Base-by-base conservation (phyloP, 345 rosid genomes). In the Lumnitzera racemosa region DNA sequence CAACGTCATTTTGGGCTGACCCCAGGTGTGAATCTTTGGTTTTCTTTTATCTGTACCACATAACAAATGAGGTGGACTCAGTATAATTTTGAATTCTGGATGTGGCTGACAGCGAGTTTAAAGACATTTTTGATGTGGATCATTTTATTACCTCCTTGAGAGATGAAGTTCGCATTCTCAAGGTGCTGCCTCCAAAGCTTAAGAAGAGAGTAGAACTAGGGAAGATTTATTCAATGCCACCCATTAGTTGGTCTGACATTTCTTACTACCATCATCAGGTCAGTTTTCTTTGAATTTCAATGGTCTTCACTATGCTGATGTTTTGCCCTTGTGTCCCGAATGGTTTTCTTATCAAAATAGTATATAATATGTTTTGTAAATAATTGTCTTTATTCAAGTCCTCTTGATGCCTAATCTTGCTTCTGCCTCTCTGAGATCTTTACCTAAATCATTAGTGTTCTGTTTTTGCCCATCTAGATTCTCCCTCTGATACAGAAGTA, bases 401-500 rank as follows among this genome's bases (percentile, higher is more conserved):
- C 43, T 4, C 1, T 36, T 36, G 43, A 36, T 36, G 7, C 43
- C 10, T 36, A 2, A 60, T 43, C n/a, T 4, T 5, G 47, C n/a
- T 49, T 54, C 24, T 55, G 47, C 31, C 5, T 63, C 50, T 46
- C n/a, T 2, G 46, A 15, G 13, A 46, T 47, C 47, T 41, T 25
- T 59, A 24, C 50, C 17, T 49, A 47, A 20, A 20, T 20, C 36
- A 15, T 27, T 51, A 25, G 8, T 49, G 43, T 24, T 24, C 51
- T 47, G 12, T 29, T 53, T 14, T 56, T 41, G 27, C 47, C 66
- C 13, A 6, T 77, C 72, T 87, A 95, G 99, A 83, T 95, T 74
- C 96, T 95, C 76, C 99, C 99, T 7, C 73, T 90, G 78, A 54
- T 95, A 63, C 82, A 63, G 74, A 90, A 83, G 85, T 66, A 86